These are phyloP conservation scores for Nemania bipapillata DNA, from an alignment of 2,329 filamentous ascomycete genomes.

Conservation along the genomic window DNA sequence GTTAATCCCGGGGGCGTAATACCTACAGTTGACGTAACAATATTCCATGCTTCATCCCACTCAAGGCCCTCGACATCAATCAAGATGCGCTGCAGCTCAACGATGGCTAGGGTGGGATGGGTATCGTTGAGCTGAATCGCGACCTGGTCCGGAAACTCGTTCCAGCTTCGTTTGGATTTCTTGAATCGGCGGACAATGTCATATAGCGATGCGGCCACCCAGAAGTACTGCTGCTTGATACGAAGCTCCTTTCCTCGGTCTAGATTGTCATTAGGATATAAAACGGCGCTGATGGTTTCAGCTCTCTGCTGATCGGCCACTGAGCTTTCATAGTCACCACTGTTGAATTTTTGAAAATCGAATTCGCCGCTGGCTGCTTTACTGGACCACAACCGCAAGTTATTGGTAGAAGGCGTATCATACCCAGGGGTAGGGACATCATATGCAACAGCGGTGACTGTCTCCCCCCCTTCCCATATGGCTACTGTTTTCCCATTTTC, in stretches of 20 bases:
- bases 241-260: slow-evolving; percentile 96
- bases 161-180: slow-evolving; percentile 92
- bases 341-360: slow-evolving; percentile 99
- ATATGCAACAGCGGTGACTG: slow-evolving; percentile 90
- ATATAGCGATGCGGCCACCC: slow-evolving; percentile 95
- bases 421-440: slow-evolving; percentile 94
- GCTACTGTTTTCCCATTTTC: slow-evolving; percentile 78
- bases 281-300: slow-evolving; percentile 97
- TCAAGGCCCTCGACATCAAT: slow-evolving; percentile 88
- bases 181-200: slow-evolving; percentile 98
- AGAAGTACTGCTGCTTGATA: slow-evolving; percentile 99
- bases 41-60: slow-evolving; percentile 92
- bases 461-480: slow-evolving; percentile 92
- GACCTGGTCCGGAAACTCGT: slow-evolving; percentile 90
- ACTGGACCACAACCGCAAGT: slow-evolving; percentile 95
- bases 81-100: slow-evolving; percentile 93
- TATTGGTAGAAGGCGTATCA: slow-evolving; percentile 90
- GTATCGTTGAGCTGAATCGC: slow-evolving; percentile 99
- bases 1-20: not conserved
- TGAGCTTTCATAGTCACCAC: slow-evolving; percentile 95
- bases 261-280: slow-evolving; percentile 98
- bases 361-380: slow-evolving; percentile 97
- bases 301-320: slow-evolving; percentile 98
- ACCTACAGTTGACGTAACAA: slow-evolving; percentile 74
- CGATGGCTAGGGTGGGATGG: slow-evolving; percentile 94